Evolutionary conservation across 352 stramenopile genomes (phyloP), one percentile per base, ranked within the genome.

Genomic region (Nothophytophthora sp.): DNA sequence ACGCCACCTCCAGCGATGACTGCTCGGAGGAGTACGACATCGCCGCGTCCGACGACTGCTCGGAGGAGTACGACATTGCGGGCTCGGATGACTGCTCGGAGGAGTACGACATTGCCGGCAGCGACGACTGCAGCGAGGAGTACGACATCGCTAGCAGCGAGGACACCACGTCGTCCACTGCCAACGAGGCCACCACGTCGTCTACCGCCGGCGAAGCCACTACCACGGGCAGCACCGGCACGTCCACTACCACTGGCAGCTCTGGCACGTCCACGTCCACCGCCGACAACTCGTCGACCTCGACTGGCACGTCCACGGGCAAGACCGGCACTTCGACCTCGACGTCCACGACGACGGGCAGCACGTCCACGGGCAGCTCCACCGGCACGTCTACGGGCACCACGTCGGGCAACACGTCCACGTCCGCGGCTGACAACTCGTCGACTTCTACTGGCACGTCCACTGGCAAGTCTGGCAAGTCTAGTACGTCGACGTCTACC

Each of bases 11-110:
- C 23, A 50, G 54, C n/a, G 45, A 30, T 9, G 33, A 45, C 41
- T 59, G 41, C 37, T 29, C 18, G 7, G 28, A 43, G 20, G 47
- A 41, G 32, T 34, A 34, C 20, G 30, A 40, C 20, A 34, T 51
- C 15, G 43, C 43, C n/a, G 41, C 18, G 7, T 45, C 38, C 13
- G 56, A 58, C n/a, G 41, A 51, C 40, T 65, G 55, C 49, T 51
- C 34, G 19, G 11, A 69, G 33, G 60, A 65, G 18, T 49, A 46
- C 3, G n/a, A 24, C 4, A 36, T 39, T 1, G 55, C 41, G 5
- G 48, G 30, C n/a, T 38, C 19, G 10, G 55, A 60, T 1, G 46
- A 60, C 33, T 65, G 42, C 33, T 15, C 23, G 24, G n/a, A 52
- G 19, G 42, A 55, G 35, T 13, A 33, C 36, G 47, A 44, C 23